Conservation (phyloP, 2,329 filamentous ascomycete genomes). For the Achaetomium macrosporum region DNA sequence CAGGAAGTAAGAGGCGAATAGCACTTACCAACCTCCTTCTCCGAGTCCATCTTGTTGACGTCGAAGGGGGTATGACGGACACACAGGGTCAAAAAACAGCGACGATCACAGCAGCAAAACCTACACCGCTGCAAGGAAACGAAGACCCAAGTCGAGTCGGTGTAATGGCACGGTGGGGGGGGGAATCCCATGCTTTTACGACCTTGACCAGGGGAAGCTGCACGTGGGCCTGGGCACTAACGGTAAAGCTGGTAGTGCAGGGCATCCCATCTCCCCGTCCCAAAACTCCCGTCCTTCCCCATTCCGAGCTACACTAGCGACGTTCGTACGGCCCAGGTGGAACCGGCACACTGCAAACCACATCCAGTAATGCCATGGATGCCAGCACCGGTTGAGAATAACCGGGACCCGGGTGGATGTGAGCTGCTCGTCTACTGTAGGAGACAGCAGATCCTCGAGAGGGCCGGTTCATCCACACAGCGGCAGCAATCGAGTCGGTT, state of each 20-base stretch:
- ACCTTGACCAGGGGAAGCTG: not conserved
- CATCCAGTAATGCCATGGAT: not conserved
- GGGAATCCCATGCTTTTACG: not conserved
- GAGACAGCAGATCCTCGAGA: not conserved
- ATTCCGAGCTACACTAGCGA: not conserved
- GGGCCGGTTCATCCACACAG: not conserved
- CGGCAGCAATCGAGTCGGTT: not conserved
- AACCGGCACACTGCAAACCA: not conserved
- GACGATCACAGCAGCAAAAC: too few relatives aligned
- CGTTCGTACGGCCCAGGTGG: not conserved
- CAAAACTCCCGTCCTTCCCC: not conserved
- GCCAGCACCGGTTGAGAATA: conserved; percentile 4
- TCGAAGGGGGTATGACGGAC: too few relatives aligned
- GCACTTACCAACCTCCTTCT: conserved; percentile 21
- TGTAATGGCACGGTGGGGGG: too few relatives aligned
- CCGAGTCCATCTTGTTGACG: conserved; percentile 12
- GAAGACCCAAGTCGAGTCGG: not conserved
- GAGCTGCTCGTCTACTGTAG: not conserved
- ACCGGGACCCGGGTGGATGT: not conserved
- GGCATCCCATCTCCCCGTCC: not conserved
- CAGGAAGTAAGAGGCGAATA: too few relatives aligned
- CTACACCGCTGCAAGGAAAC: too few relatives aligned
- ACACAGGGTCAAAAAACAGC: too few relatives aligned
- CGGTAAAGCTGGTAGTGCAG: not conserved
- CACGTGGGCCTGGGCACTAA: not conserved